Evolutionary conservation across 176 grass and related monocot genomes (phyloP), one percentile per base, ranked within the genome.

Genomic region (Dactylis glomerata): DNA sequence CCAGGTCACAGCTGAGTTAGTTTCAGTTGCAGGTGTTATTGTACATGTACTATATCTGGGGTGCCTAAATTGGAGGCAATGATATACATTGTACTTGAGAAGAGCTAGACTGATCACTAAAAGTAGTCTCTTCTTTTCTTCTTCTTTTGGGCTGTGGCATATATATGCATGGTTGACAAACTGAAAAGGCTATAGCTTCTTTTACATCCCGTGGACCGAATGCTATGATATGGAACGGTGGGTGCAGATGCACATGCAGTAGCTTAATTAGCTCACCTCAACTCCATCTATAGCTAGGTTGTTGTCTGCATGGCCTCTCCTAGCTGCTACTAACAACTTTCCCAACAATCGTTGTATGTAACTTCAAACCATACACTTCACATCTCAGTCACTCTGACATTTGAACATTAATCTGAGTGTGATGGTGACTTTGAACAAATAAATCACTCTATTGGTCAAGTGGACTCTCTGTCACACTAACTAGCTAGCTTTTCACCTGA

Each of bases 221-320:
- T 71, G 68, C 14, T 12, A 71, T 71, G 68, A 71, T 71, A 45
- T 1, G 68, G 68, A 71, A 71, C n/a, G 38, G 68, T 73, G 70
- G 41, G 42, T 49, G 44, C 42, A 47, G 40, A 42, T 2, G 41
- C 41, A 47, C 41, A 73, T 73, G 69, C 69, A 47, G 63, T 36
- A 67, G 63, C 31, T 42, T 42, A 42, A 42, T 34, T 8, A 67
- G 31, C 63, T 67, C 63, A 9, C 17, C 52, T 16, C 62, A 33
- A 34, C 31, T 65, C 41, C 28, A 16, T 66, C 63, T 19, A 37
- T 6, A 62, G 27, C 14, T 64, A 32, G 27, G 4, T 64, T 32
- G 28, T 64, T 44, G 26, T 73, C 23, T 47, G 41, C 69, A 27
- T 71, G 68, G 69, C 69, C 42, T 73, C 42, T 31, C 70, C 24